Evolutionary conservation across 1,284 basidiomycete species (phyloP).

Genomic region (Gymnopus androsaceus): DNA sequence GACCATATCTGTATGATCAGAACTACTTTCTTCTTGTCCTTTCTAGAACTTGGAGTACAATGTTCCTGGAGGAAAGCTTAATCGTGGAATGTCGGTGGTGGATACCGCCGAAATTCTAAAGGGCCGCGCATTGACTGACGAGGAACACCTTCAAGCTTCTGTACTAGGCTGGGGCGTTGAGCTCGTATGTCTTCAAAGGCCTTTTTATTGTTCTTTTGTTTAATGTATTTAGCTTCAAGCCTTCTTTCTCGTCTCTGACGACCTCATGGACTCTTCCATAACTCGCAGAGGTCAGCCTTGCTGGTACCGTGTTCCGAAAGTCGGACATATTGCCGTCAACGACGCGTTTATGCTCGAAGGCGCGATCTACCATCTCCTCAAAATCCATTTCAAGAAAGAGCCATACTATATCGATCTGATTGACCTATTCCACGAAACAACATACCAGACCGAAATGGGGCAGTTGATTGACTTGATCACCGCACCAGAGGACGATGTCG

Average conservation of each 20-base stretch:
- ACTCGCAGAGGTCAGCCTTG: constrained; percentile 95
- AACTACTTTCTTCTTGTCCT: too few relatives aligned
- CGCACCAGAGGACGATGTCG: constrained; percentile 88
- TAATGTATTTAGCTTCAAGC: constrained; percentile 78
- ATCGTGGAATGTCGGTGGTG: constrained; percentile 93
- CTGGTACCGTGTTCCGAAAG: constrained; percentile 82
- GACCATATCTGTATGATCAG: too few relatives aligned
- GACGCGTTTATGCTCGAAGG: constrained; percentile 97
- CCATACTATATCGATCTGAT: constrained; percentile 87
- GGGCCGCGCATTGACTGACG: constrained; percentile 65
- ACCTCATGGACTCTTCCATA: constrained; percentile 95
- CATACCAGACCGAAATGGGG: constrained; percentile 95
- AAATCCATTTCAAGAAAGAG: constrained; percentile 84
- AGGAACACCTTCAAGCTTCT: constrained; percentile 90
- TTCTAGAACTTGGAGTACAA: constrained; percentile 89
- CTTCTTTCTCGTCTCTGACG: constrained; percentile 96
- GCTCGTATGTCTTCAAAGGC: constrained; percentile 60
- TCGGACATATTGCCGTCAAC: constrained; percentile 95
- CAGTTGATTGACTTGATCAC: constrained; percentile 96
- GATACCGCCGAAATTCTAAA: constrained; percentile 92
- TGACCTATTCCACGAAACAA: constrained; percentile 92
- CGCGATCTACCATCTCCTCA: constrained; percentile 90
- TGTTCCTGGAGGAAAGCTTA: constrained; percentile 95
- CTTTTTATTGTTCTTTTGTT: background rate
- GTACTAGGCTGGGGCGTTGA: constrained; percentile 97